phyloP scores from a whole-genome alignment of 179 eudicot genomes.

The Spergularia azorica region DNA sequence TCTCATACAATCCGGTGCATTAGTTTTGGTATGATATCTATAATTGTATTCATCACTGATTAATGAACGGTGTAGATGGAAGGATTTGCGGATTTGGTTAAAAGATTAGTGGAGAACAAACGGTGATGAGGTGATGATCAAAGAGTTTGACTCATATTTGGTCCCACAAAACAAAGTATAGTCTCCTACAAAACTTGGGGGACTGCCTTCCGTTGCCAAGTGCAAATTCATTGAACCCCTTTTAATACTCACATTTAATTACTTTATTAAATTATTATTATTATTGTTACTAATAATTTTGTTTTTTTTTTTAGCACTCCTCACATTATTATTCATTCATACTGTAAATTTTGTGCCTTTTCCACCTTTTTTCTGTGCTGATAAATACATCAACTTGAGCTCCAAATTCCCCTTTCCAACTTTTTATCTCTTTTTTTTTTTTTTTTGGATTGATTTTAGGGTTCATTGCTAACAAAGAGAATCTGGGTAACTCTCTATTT shows the following conservation, averaged over 20 bases:
- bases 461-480: conserved; percentile 23
- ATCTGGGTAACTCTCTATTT: conserved; percentile 36
- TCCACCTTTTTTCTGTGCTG: conserved; percentile 16
- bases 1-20: too few relatives aligned
- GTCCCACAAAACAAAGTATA: conserved; percentile 23
- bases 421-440: conserved; percentile 24
- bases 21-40: too few relatives aligned
- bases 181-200: conserved; percentile 4
- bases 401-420: conserved; percentile 31
- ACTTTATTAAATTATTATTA: not conserved
- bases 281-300: not conserved
- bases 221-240: conserved; percentile 32
- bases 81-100: conserved; percentile 10
- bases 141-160: conserved; percentile 24
- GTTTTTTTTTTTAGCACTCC: not conserved
- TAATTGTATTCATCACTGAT: not conserved
- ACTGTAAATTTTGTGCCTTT: conserved; percentile 12
- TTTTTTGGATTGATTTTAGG: conserved; percentile 24
- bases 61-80: conserved; percentile 18
- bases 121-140: conserved; percentile 28
- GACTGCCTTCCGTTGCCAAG: conserved; percentile 27
- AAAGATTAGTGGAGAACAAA: conserved; percentile 9
- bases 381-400: conserved; percentile 25
- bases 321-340: not conserved
- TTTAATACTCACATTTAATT: not conserved